phyloP scores from a whole-genome alignment of 179 eudicot genomes.

The Patellifolia procumbens region DNA sequence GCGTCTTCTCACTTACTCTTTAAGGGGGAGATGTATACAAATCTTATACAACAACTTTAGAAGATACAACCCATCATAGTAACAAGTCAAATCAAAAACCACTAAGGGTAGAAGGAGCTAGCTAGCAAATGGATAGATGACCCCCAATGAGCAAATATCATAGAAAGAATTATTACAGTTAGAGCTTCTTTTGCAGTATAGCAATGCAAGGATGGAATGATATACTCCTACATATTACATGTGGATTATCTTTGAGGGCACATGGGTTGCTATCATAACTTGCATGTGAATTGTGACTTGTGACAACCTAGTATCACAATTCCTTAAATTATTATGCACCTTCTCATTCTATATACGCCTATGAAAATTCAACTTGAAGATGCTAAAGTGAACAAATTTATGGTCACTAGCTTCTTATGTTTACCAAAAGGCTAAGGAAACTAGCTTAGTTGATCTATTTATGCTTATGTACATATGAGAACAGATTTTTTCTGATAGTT shows the following conservation, averaged over 20 bases:
- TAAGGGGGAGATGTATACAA: neutral
- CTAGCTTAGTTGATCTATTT: neutral
- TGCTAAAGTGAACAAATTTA: conserved; percentile 17
- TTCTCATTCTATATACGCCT: conserved; percentile 10
- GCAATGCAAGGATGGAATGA: conserved; percentile 11
- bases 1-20: neutral
- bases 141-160: conserved; percentile 2
- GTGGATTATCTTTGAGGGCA: conserved; percentile 25
- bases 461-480: neutral
- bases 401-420: neutral
- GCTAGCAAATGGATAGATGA: conserved; percentile 4
- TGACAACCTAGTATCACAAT: neutral
- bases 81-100: conserved; percentile 13
- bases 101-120: neutral
- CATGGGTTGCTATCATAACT: conserved; percentile 31
- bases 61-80: conserved; percentile 16
- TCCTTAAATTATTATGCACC: neutral
- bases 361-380: conserved; percentile 12
- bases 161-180: conserved; percentile 7
- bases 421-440: conserved; percentile 10
- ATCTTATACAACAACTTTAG: neutral
- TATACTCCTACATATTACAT: conserved; percentile 9
- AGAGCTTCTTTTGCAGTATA: neutral
- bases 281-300: conserved; percentile 29
- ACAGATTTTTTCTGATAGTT: no score